Evolutionary conservation across 129 eudicot species (phyloP).

Genomic region (Apium graveolens): DNA sequence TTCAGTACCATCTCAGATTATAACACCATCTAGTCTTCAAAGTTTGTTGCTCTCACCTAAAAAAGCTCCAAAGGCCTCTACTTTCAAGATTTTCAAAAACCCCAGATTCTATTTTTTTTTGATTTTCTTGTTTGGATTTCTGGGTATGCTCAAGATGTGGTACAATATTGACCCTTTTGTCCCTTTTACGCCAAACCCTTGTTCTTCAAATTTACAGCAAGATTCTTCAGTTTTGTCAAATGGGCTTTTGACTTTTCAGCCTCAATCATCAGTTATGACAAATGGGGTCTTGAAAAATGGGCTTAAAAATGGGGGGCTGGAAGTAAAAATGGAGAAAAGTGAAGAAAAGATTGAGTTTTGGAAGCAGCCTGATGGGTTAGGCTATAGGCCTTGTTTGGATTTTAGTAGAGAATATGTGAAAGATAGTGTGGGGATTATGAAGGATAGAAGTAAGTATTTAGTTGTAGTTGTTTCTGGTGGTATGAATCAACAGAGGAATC

Average conservation of each 20-base stretch:
- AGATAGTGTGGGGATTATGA: constrained; percentile 37
- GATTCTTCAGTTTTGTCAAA: constrained; percentile 20
- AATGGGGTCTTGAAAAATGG: constrained; percentile 10
- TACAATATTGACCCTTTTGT: constrained; percentile 43
- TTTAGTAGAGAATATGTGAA: constrained; percentile 53
- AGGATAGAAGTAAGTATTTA: constrained; percentile 65
- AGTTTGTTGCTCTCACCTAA: constrained; percentile 68
- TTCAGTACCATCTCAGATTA: constrained; percentile 72
- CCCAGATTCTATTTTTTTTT: constrained; percentile 50
- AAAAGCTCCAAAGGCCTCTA: constrained; percentile 41
- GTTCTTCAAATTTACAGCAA: constrained; percentile 33
- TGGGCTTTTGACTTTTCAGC: constrained; percentile 20
- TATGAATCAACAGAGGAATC: constrained; percentile 89
- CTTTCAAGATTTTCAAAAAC: constrained; percentile 33
- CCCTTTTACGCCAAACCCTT: constrained; percentile 53
- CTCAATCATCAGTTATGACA: neutral
- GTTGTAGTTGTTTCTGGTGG: constrained; percentile 92
- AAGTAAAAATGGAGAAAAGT: neutral
- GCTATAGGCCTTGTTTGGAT: constrained; percentile 81
- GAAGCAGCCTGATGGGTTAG: constrained; percentile 86
- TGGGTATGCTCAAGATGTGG: constrained; percentile 55
- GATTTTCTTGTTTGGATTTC: constrained; percentile 41
- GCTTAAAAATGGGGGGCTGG: constrained; percentile 4
- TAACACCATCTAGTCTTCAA: constrained; percentile 59
- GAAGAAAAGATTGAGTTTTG: constrained; percentile 51